phyloP scores from a whole-genome alignment of 2,329 filamentous ascomycete species.

The Fonsecaea pugnacius region DNA sequence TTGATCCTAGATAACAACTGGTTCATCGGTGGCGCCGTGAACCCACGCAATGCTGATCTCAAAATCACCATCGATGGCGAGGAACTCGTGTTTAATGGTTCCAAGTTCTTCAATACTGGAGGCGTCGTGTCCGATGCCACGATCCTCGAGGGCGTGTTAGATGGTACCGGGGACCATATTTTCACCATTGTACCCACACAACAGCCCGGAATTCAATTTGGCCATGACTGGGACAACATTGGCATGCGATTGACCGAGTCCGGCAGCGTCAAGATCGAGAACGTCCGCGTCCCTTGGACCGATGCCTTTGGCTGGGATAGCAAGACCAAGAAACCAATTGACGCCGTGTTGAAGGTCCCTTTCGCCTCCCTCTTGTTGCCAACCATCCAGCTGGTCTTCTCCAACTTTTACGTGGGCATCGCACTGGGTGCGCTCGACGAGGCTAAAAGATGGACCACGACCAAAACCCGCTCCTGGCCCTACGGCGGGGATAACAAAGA shows the following conservation, averaged over 20 bases:
- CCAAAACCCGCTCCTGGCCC: slow-evolving; percentile 65
- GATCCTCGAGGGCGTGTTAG: slow-evolving; percentile 66
- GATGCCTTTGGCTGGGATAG: slow-evolving; percentile 67
- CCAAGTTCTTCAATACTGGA: slow-evolving; percentile 70
- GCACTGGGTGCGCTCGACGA: slow-evolving; percentile 62
- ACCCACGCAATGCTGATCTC: slow-evolving; percentile 66
- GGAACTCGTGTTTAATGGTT: slow-evolving; percentile 45
- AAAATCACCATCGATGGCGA: slow-evolving; percentile 61
- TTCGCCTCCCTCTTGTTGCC: slow-evolving; percentile 65
- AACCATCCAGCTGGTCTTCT: slow-evolving; percentile 68
- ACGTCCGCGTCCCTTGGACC: slow-evolving; percentile 61
- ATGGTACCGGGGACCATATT: slow-evolving; percentile 63
- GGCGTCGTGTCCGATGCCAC: slow-evolving; percentile 69
- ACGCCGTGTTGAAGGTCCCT: slow-evolving; percentile 56
- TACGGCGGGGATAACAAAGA: slow-evolving; percentile 67
- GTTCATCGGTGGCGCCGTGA: slow-evolving; percentile 69
- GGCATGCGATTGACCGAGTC: slow-evolving; percentile 68
- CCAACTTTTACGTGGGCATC: slow-evolving; percentile 69
- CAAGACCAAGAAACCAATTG: slow-evolving; percentile 55
- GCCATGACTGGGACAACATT: slow-evolving; percentile 67
- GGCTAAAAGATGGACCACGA: slow-evolving; percentile 61
- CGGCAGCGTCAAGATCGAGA: slow-evolving; percentile 64
- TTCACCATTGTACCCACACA: slow-evolving; percentile 64
- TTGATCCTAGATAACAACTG: slow-evolving; percentile 67
- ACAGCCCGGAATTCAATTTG: slow-evolving; percentile 60